A percentile compares a stretch with the other conserved stretches of the same genome.
Conservation (phyloP, 1,284 basidiomycete genomes). For the Cryptococcus jaspeensis region DNA sequence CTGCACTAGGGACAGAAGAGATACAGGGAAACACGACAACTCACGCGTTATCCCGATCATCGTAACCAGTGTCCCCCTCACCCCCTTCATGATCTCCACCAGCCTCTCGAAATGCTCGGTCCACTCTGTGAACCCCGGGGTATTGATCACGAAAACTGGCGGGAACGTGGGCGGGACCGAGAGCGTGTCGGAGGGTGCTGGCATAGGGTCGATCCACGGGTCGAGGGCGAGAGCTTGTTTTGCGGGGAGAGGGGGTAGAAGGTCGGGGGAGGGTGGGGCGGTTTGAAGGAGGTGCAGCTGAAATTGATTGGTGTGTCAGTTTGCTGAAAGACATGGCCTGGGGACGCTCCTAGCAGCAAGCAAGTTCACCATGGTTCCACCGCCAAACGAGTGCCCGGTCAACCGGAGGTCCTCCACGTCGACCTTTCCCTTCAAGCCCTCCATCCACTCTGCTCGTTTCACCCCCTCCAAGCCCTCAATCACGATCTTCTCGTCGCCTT, state of each 20-base stretch:
- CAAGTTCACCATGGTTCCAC: conserved; percentile 63
- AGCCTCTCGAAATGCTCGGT: conserved; percentile 65
- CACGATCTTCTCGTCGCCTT: background rate
- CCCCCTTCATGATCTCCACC: conserved; percentile 53
- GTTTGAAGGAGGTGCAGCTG: conserved; percentile 18
- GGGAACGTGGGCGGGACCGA: conserved; percentile 34
- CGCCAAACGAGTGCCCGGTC: conserved; percentile 74
- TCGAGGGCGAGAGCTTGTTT: conserved; percentile 63
- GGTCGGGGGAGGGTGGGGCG: conserved; percentile 26
- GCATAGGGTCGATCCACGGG: conserved; percentile 74
- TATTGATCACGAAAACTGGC: conserved; percentile 64
- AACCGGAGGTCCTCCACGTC: conserved; percentile 56
- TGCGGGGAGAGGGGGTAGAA: conserved; percentile 56
- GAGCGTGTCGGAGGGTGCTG: conserved; percentile 57
- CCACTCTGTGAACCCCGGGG: conserved; percentile 72
- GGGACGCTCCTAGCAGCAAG: background rate
- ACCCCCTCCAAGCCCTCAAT: conserved; percentile 5
- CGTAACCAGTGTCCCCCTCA: conserved; percentile 33
- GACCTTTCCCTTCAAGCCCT: conserved; percentile 54
- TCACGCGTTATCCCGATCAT: conserved; percentile 40
- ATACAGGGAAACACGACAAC: too few relatives aligned
- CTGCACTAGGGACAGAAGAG: background rate
- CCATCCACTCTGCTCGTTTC: conserved; percentile 33
- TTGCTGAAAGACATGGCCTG: background rate
- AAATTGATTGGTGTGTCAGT: background rate